These are phyloP conservation scores for Hanseniaspora lachancei DNA, from an alignment of 805 yeast genomes.

Conservation along the genomic window DNA sequence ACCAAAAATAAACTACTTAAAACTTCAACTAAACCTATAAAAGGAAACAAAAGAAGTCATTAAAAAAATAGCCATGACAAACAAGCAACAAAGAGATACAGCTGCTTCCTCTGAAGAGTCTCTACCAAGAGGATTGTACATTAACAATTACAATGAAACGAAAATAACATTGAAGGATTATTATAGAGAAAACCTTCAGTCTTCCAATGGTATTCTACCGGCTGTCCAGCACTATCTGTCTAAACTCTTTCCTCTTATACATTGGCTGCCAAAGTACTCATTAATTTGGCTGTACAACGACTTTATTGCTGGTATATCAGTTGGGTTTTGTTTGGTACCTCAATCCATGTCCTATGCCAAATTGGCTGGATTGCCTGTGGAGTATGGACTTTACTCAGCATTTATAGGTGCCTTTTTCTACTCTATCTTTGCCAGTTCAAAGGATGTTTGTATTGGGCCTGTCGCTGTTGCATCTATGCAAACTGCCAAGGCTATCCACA, in stretches of 20 bases:
- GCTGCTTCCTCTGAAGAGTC: background rate
- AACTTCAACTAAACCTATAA: background rate
- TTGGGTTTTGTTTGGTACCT: constrained; percentile 85
- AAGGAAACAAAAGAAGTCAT: too few species aligned
- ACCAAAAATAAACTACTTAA: background rate
- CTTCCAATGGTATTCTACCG: background rate
- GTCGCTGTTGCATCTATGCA: constrained; percentile 91
- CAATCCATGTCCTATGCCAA: constrained; percentile 93
- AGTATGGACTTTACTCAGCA: constrained; percentile 82
- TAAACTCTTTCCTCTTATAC: constrained; percentile 63
- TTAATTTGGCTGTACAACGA: constrained; percentile 67
- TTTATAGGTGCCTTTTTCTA: constrained; percentile 83
- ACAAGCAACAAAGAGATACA: background rate
- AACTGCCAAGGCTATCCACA: constrained; percentile 61
- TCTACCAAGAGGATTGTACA: background rate
- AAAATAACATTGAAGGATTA: constrained; percentile 2
- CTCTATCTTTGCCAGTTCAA: constrained; percentile 85
- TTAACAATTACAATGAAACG: constrained; percentile 7
- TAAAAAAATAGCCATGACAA: background rate
- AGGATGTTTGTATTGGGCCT: constrained; percentile 92
- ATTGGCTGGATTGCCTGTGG: constrained; percentile 66
- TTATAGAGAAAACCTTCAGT: background rate
- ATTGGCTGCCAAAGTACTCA: constrained; percentile 83
- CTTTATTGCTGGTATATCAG: constrained; percentile 82
- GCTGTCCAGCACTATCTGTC: constrained; percentile 34